Percentiles rank a stretch among this genome's conserved stretches.
These are phyloP conservation scores for Sporothrix mexicana DNA, from an alignment of 2,329 filamentous ascomycete species.

Conservation along the genomic window DNA sequence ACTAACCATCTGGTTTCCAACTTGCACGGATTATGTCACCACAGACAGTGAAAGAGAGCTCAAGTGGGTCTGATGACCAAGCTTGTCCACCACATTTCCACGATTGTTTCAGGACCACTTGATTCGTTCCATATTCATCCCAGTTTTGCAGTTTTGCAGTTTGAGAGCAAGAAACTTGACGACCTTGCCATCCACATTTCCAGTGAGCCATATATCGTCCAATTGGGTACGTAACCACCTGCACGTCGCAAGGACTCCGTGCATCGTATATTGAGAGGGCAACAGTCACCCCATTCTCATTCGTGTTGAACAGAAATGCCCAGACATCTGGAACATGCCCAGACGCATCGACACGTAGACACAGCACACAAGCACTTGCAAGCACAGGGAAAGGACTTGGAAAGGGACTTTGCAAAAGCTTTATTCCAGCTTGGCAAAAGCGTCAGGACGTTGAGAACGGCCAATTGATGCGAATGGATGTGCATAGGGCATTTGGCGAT, in stretches of 20 bases:
- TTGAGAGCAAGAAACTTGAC: neutral
- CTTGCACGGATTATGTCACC: neutral
- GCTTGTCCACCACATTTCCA: neutral
- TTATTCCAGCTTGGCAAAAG: neutral
- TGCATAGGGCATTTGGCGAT: slow-evolving; percentile 13
- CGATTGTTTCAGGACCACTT: neutral
- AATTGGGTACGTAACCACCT: too few relatives aligned
- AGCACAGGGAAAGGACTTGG: neutral
- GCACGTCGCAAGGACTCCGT: too few relatives aligned
- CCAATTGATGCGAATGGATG: too few relatives aligned
- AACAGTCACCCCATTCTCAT: neutral
- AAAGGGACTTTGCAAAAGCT: neutral
- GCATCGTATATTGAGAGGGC: neutral
- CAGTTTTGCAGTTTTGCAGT: neutral
- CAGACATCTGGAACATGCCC: slow-evolving; percentile 18
- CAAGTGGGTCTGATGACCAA: neutral
- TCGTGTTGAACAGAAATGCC: slow-evolving; percentile 1
- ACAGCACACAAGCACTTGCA: neutral
- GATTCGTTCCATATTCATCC: neutral
- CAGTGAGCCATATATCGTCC: neutral
- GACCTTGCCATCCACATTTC: neutral
- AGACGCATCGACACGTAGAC: neutral
- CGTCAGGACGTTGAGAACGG: neutral
- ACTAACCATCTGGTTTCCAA: too few relatives aligned
- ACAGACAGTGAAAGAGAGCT: neutral